Conservation (phyloP, 176 grass and related monocot species). For the Calamus simplicifolius region DNA sequence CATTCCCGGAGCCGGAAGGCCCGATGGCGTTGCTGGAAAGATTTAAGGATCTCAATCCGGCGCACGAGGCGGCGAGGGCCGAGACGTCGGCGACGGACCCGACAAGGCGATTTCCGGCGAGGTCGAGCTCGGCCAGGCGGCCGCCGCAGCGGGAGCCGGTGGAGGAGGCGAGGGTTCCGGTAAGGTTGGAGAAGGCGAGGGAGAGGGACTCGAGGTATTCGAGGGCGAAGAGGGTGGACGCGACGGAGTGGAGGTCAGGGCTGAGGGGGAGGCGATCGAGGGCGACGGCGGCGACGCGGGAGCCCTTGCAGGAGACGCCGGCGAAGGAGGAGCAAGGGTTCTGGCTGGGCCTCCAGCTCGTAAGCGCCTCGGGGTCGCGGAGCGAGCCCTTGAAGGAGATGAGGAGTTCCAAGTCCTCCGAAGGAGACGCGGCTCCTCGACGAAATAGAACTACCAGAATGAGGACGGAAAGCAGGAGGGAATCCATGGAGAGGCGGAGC, state of each 20-base stretch:
- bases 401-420: slow-evolving; percentile 15
- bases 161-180: neutral
- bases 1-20: no score
- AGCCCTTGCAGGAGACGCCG: neutral
- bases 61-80: no score
- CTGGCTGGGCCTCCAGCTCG: neutral
- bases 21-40: neutral
- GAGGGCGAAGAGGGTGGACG: neutral
- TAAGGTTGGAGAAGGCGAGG: neutral
- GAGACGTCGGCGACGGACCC: neutral
- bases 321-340: neutral
- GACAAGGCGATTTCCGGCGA: neutral
- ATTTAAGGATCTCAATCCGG: neutral
- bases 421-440: neutral
- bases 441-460: neutral
- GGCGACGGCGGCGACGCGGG: neutral
- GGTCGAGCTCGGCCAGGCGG: neutral
- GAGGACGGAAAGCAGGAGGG: neutral
- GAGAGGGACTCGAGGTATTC: neutral
- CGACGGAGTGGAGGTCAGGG: neutral
- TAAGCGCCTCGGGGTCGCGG: slow-evolving; percentile 1
- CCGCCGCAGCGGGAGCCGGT: neutral
- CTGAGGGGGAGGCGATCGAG: neutral
- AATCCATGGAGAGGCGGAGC: neutral
- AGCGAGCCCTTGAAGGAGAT: slow-evolving; percentile 13